Evolutionary conservation across 495 filamentous ascomycete genomes (phyloP), one percentile per base, ranked within the genome.

Genomic region (Hypoxylon perforatum): DNA sequence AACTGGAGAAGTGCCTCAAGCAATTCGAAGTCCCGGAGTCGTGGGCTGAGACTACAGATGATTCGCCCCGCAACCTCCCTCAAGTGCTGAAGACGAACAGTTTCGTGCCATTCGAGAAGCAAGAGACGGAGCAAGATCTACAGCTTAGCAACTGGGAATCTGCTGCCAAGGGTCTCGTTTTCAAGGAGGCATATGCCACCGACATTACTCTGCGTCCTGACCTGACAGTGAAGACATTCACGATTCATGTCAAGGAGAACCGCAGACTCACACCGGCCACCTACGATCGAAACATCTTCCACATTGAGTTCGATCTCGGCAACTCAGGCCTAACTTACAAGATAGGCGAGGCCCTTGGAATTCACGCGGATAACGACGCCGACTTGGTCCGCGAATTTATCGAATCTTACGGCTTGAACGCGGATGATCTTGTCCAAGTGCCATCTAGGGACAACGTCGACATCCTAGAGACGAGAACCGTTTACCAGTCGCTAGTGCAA

Each of bases 241-340:
- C 92, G 33, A 88, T 97, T 48, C 88, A 88, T 61, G 95, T 99
- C 75, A 91, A 96, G 81, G 96, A 97, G 80, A 97, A 97, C 79
- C 90, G 94, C 57, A 86, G 95, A 44, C 85, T 99, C 45, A 99
- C 95, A 0, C 95, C 95, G 17, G 70, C 77, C 45, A 89, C 90
- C 10, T 99, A 99, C 76, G 94, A 97, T 75, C 92, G 95, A 30
- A 98, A 99, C 82, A 97, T 99, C 77, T 99, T 99, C 90, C 95
- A 99, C 81, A 98, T 99, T 67, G 95, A 99, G 77, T 99, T 99
- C 73, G 95, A 97, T 75, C 86, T 98, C 17, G 93, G 93, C 48
- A 80, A 88, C 68, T 95, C 93, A 35, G 93, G 93, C 44, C 87
- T 99, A 59, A 95, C 85, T 19, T 99, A 99, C 77, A 92, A 96